These are phyloP conservation scores for Mortierella sp. DNA, from an alignment of 371 early-diverging fungal genomes.

Conservation along the genomic window DNA sequence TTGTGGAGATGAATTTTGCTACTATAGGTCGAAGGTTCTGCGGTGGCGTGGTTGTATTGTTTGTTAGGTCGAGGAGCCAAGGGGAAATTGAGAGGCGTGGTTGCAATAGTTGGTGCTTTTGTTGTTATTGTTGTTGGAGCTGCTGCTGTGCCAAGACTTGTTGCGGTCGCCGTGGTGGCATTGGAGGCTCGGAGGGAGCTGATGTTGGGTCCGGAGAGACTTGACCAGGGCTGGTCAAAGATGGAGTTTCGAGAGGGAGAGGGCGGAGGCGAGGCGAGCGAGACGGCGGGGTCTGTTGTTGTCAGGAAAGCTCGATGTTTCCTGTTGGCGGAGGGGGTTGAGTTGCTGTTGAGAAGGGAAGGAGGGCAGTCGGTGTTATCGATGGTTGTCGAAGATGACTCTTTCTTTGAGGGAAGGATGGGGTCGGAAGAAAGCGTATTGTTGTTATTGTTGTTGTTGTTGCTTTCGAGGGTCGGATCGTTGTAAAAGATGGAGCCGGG, in stretches of 20 bases:
- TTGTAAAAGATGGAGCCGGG: conserved; percentile 51
- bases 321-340: conserved; percentile 6
- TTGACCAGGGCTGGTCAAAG: conserved; percentile 53
- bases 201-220: conserved; percentile 38
- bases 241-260: conserved; percentile 56
- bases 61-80: neutral
- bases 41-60: neutral
- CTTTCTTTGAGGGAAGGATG: neutral
- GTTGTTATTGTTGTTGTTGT: conserved; percentile 2
- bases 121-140: neutral
- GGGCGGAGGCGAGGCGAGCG: conserved; percentile 51
- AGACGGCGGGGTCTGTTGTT: conserved; percentile 12
- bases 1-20: conserved; percentile 24
- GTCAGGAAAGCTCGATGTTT: neutral
- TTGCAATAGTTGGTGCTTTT: conserved; percentile 3
- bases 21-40: conserved; percentile 14
- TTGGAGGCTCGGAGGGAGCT: conserved; percentile 29
- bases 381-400: neutral
- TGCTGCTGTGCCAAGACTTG: neutral
- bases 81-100: neutral
- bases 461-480: conserved; percentile 9
- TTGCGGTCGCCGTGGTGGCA: neutral
- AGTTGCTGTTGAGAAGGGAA: neutral
- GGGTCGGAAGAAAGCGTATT: neutral
- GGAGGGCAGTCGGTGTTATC: neutral